A percentile compares a stretch with the other conserved stretches of the same genome.
These are phyloP conservation scores for Moniliophthora roreri DNA, from an alignment of 1,284 basidiomycete species.

Conservation along the genomic window DNA sequence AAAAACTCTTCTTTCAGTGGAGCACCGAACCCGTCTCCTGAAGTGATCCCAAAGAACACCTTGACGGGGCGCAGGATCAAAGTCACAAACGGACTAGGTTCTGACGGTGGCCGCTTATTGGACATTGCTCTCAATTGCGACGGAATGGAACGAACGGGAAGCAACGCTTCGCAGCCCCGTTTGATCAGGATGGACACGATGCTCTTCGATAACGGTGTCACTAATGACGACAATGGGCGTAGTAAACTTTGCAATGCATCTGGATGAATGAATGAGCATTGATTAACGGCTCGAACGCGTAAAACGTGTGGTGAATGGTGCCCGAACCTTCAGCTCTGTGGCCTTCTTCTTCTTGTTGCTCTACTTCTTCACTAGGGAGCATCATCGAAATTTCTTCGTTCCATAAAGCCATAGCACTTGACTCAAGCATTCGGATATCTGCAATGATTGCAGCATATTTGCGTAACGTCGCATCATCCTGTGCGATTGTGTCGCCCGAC, in stretches of 20 bases:
- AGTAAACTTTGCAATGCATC: constrained; percentile 61
- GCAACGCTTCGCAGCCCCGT: constrained; percentile 82
- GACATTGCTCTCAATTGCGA: constrained; percentile 85
- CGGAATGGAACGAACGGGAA: constrained; percentile 86
- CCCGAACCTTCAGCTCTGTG: constrained; percentile 51
- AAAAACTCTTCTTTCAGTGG: constrained; percentile 57
- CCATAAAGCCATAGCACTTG: constrained; percentile 57
- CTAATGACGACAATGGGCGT: constrained; percentile 43
- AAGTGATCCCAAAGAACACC: constrained; percentile 67
- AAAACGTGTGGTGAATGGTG: background rate
- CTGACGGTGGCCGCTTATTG: constrained; percentile 65
- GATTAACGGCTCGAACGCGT: background rate
- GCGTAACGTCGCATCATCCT: constrained; percentile 60
- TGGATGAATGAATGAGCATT: constrained; percentile 25
- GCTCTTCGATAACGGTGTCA: constrained; percentile 58
- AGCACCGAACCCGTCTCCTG: constrained; percentile 54
- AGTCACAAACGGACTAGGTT: constrained; percentile 84
- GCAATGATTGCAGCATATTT: constrained; percentile 65
- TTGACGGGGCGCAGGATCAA: constrained; percentile 83
- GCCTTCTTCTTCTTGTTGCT: constrained; percentile 34
- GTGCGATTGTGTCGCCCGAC: constrained; percentile 50
- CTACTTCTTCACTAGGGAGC: constrained; percentile 43
- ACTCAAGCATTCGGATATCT: constrained; percentile 61
- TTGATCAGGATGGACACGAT: constrained; percentile 74
- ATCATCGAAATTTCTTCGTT: constrained; percentile 62